Percentiles rank a stretch among this genome's conserved stretches.
Evolutionary conservation across 2,329 filamentous ascomycete species (phyloP).

Genomic region (Pseudocercospora vitis): DNA sequence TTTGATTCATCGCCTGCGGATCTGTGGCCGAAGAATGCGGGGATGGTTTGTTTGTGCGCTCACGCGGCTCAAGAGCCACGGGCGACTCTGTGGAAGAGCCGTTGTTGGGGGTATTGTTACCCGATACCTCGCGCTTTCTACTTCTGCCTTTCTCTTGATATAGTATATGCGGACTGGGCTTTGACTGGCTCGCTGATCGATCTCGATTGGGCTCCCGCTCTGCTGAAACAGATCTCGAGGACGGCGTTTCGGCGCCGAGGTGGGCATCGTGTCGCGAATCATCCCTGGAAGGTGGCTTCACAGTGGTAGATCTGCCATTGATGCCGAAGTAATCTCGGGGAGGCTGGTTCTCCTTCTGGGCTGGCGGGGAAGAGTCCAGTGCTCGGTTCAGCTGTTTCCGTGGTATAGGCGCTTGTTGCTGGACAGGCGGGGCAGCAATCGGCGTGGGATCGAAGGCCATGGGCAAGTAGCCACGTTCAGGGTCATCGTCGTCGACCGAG

Average conservation of each 20-base stretch:
- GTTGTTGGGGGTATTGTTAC: slow-evolving; percentile 30
- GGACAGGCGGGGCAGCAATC: slow-evolving; percentile 25
- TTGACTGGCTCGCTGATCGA: slow-evolving; percentile 36
- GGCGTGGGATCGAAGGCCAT: slow-evolving; percentile 55
- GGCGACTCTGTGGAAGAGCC: slow-evolving; percentile 34
- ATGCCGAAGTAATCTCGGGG: slow-evolving; percentile 47
- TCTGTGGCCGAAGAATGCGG: slow-evolving; percentile 32
- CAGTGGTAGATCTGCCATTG: slow-evolving; percentile 32
- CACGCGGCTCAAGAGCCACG: slow-evolving; percentile 14
- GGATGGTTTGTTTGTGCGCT: slow-evolving; percentile 28
- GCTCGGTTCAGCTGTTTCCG: slow-evolving; percentile 30
- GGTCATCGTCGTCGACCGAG: slow-evolving; percentile 58
- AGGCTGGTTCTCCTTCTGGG: slow-evolving; percentile 34
- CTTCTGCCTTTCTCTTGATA: slow-evolving; percentile 80
- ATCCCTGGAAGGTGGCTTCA: slow-evolving; percentile 42
- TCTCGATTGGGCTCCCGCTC: slow-evolving; percentile 42
- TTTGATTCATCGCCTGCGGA: slow-evolving; percentile 30
- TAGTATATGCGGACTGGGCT: slow-evolving; percentile 78
- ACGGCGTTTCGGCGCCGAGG: slow-evolving; percentile 32
- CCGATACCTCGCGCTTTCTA: slow-evolving; percentile 43
- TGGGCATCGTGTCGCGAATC: slow-evolving; percentile 43
- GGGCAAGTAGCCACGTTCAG: slow-evolving; percentile 48
- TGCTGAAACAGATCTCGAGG: slow-evolving; percentile 48
- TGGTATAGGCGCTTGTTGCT: slow-evolving; percentile 22
- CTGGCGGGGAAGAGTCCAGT: slow-evolving; percentile 30